Evolutionary conservation across 305 asterid species (phyloP).

Genomic region (Fraxinus greggii): DNA sequence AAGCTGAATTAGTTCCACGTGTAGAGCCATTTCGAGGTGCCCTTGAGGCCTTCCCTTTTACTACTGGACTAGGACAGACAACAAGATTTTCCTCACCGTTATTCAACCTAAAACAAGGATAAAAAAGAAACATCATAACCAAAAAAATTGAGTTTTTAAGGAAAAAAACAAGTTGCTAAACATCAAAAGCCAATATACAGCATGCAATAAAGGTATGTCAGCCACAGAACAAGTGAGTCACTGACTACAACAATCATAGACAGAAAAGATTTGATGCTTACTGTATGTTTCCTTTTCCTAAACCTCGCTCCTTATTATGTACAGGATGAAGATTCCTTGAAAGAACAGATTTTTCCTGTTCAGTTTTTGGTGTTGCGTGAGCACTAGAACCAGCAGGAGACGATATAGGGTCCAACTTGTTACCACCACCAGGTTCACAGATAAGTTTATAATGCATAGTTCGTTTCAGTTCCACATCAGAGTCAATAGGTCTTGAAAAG

Average conservation of each 20-base stretch:
- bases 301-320: slow-evolving; percentile 65
- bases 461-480: slow-evolving; percentile 70
- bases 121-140: slow-evolving; percentile 23
- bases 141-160: slow-evolving; percentile 3
- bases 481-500: slow-evolving; percentile 62
- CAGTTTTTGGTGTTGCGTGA: slow-evolving; percentile 61
- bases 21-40: slow-evolving; percentile 69
- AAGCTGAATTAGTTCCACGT: slow-evolving; percentile 45
- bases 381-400: slow-evolving; percentile 60
- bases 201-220: neutral
- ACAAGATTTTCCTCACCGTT: slow-evolving; percentile 66
- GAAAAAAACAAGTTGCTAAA: neutral
- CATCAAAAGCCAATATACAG: neutral
- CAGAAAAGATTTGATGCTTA: slow-evolving; percentile 36
- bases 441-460: slow-evolving; percentile 61
- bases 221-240: neutral
- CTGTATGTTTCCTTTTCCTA: slow-evolving; percentile 75
- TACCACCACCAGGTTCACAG: slow-evolving; percentile 59
- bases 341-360: slow-evolving; percentile 59
- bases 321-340: slow-evolving; percentile 61
- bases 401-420: slow-evolving; percentile 59
- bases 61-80: slow-evolving; percentile 48
- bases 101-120: slow-evolving; percentile 56
- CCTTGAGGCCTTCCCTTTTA: slow-evolving; percentile 93
- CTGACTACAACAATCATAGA: slow-evolving; percentile 5